Conservation (phyloP, 257 asterid genomes). For the Hygrophila difformis region DNA sequence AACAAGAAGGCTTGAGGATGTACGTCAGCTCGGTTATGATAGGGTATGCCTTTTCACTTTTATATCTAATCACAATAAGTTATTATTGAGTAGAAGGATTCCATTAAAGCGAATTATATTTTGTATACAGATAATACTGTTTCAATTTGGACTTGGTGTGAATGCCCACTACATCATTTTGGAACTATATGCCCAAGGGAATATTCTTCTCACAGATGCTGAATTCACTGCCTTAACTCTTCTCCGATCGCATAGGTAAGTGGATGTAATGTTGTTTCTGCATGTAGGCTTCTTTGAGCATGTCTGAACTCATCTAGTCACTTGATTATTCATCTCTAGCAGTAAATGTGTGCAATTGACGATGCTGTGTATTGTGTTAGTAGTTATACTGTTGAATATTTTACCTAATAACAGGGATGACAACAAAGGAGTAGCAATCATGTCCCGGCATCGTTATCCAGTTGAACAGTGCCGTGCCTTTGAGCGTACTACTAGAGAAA, state of each 20-base stretch:
- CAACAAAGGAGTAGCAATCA: conserved; percentile 88
- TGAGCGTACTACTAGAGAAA: conserved; percentile 74
- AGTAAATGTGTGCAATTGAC: conserved; percentile 9
- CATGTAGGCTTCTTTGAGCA: conserved; percentile 10
- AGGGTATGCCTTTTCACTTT: conserved; percentile 46
- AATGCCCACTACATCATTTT: conserved; percentile 84
- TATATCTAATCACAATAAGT: conserved; percentile 8
- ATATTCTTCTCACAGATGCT: conserved; percentile 81
- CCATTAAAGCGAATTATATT: conserved; percentile 15
- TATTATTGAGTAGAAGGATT: conserved; percentile 2
- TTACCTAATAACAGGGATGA: conserved; percentile 66
- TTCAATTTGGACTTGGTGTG: conserved; percentile 86
- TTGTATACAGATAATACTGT: conserved; percentile 62
- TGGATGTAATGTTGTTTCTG: conserved; percentile 11
- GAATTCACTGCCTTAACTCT: conserved; percentile 88
- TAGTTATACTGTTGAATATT: conserved; percentile 7
- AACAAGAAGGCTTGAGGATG: conserved; percentile 96
- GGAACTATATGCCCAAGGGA: conserved; percentile 99
- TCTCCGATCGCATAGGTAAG: conserved; percentile 93
- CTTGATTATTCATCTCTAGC: not conserved
- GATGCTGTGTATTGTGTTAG: conserved; percentile 9
- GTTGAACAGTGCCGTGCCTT: conserved; percentile 74
- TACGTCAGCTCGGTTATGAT: conserved; percentile 96
- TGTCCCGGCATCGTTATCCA: conserved; percentile 97
- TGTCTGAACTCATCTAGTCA: not conserved